phyloP scores from a whole-genome alignment of 164 flowering plant genomes.

The Tetracentron sinense region DNA sequence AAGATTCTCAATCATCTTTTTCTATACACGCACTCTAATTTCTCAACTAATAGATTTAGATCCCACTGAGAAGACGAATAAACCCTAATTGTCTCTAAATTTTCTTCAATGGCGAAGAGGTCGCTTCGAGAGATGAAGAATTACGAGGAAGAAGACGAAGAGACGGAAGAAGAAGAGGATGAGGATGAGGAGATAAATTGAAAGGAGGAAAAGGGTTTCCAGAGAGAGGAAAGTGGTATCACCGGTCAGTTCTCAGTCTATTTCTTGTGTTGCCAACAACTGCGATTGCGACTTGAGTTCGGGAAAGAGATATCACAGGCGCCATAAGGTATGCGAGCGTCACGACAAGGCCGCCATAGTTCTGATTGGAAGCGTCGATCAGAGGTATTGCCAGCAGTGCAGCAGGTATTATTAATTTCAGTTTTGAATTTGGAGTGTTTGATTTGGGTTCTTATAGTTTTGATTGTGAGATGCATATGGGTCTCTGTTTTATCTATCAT shows the following conservation, averaged over 20 bases:
- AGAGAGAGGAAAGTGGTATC: not conserved
- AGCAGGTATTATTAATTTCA: constrained; percentile 24
- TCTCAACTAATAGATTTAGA: too few relatives aligned
- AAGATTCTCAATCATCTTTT: too few relatives aligned
- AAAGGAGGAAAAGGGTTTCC: constrained; percentile 3
- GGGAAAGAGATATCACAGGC: constrained; percentile 12
- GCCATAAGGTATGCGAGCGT: constrained; percentile 20
- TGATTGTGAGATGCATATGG: too few relatives aligned
- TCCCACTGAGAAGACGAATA: too few relatives aligned
- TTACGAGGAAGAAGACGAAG: not conserved
- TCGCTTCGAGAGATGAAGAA: too few relatives aligned
- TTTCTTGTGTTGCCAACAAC: constrained; percentile 11
- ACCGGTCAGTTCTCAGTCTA: not conserved
- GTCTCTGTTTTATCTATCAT: too few relatives aligned
- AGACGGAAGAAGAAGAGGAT: not conserved
- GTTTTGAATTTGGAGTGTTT: too few relatives aligned
- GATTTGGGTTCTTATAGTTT: too few relatives aligned
- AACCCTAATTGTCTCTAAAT: too few relatives aligned
- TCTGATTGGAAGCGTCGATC: constrained; percentile 10
- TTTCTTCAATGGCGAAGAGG: too few relatives aligned
- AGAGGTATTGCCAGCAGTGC: constrained; percentile 29
- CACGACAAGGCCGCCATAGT: constrained; percentile 20
- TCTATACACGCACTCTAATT: too few relatives aligned
- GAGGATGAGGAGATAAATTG: not conserved
- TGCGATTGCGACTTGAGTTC: constrained; percentile 8